phyloP scores from a whole-genome alignment of 768 basidiomycete species.

The Rhodocollybia butyracea region DNA sequence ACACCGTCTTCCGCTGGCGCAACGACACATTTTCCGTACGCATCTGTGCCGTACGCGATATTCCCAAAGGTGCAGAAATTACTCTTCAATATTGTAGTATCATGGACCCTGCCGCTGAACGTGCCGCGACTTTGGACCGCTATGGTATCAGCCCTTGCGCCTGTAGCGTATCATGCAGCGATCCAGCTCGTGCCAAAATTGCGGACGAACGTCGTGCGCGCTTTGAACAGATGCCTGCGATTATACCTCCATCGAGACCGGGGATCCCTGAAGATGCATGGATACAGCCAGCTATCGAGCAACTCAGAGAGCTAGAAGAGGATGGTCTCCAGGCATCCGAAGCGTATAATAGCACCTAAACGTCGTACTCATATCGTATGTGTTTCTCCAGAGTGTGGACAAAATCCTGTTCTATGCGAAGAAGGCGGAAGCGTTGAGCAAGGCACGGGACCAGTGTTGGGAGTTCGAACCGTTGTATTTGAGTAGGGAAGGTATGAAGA shows the following conservation, averaged over 20 bases:
- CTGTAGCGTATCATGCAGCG: constrained; percentile 20
- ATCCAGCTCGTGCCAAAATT: constrained; percentile 12
- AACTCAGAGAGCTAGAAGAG: background rate
- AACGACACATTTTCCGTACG: constrained; percentile 26
- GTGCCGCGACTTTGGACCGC: constrained; percentile 22
- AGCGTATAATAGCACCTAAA: background rate
- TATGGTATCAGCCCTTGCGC: constrained; percentile 20
- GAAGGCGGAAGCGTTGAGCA: background rate
- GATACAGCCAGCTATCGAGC: background rate
- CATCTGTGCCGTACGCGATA: constrained; percentile 22
- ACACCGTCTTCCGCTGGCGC: constrained; percentile 21
- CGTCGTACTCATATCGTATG: background rate
- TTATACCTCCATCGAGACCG: too few relatives aligned
- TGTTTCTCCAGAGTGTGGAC: background rate
- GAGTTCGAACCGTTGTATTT: background rate
- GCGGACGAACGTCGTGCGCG: constrained; percentile 20
- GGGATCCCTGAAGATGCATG: background rate
- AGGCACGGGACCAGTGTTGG: background rate
- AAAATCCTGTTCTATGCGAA: background rate
- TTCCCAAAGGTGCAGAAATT: constrained; percentile 29
- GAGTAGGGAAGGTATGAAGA: background rate
- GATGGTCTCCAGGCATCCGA: background rate
- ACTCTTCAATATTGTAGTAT: constrained; percentile 24
- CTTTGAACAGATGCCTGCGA: background rate
- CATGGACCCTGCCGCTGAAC: constrained; percentile 16